Percentiles rank a stretch among this genome's conserved stretches.
These are phyloP conservation scores for Geotrichum histeridarum DNA, from an alignment of 1,139 yeast genomes.

Conservation along the genomic window DNA sequence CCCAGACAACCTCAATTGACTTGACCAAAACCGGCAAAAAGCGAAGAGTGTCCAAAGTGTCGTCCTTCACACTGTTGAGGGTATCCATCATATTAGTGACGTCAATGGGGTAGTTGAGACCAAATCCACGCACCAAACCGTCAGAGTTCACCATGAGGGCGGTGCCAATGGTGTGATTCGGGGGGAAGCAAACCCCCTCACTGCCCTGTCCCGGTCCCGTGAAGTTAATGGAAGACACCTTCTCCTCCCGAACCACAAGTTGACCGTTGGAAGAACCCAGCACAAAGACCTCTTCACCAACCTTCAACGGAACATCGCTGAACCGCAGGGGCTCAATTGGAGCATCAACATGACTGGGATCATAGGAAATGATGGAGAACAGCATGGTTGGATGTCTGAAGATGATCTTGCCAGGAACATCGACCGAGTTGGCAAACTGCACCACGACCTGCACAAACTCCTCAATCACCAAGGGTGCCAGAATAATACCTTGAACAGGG, in stretches of 20 bases:
- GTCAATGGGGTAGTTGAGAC: slow-evolving; percentile 74
- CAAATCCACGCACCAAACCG: slow-evolving; percentile 83
- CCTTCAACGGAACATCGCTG: slow-evolving; percentile 52
- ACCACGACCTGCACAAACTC: slow-evolving; percentile 75
- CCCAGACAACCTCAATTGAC: slow-evolving; percentile 64
- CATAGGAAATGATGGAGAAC: slow-evolving; percentile 74
- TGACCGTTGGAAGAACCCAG: slow-evolving; percentile 72
- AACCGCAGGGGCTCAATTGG: slow-evolving; percentile 61
- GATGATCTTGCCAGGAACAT: slow-evolving; percentile 73
- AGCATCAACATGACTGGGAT: slow-evolving; percentile 64
- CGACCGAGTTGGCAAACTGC: slow-evolving; percentile 79
- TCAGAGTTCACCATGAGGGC: slow-evolving; percentile 76
- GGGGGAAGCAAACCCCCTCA: slow-evolving; percentile 40
- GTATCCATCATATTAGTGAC: slow-evolving; percentile 57
- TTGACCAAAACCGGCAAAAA: slow-evolving; percentile 77
- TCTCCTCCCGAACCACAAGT: slow-evolving; percentile 74
- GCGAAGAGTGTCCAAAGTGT: slow-evolving; percentile 51
- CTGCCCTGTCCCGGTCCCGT: slow-evolving; percentile 73
- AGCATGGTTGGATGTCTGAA: slow-evolving; percentile 90
- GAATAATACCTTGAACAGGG: slow-evolving; percentile 69
- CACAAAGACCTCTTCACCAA: slow-evolving; percentile 72
- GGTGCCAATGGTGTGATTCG: too few relatives aligned
- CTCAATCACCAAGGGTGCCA: slow-evolving; percentile 78
- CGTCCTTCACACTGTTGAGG: slow-evolving; percentile 50
- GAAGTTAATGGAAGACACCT: slow-evolving; percentile 66